These are phyloP conservation scores for Mortierella sp. DNA, from an alignment of 371 early-diverging fungal genomes.

Conservation along the genomic window DNA sequence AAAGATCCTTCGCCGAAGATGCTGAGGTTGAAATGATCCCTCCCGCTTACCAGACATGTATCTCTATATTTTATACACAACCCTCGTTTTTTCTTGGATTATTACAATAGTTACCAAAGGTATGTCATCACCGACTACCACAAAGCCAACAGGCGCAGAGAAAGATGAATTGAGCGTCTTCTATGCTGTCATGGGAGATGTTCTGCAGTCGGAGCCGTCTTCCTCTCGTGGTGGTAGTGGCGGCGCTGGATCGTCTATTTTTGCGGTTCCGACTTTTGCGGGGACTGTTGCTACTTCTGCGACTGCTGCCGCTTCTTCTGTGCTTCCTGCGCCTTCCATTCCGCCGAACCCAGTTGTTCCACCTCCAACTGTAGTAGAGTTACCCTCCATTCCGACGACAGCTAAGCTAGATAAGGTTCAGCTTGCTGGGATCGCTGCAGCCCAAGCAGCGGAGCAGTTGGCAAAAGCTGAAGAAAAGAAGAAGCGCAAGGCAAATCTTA, in stretches of 20 bases:
- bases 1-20: not conserved
- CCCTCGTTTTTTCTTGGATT: not conserved
- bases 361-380: conserved; percentile 18
- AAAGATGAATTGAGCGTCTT: conserved; percentile 43
- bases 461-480: conserved; percentile 51
- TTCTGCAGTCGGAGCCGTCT: conserved; percentile 25
- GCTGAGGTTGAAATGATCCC: no score
- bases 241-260: conserved; percentile 16
- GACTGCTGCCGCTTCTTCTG: not conserved
- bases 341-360: not conserved
- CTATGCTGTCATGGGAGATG: conserved; percentile 50
- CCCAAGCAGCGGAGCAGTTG: conserved; percentile 53
- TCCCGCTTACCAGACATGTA: not conserved
- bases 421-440: conserved; percentile 54
- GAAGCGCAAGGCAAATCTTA: conserved; percentile 44
- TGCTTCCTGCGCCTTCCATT: not conserved
- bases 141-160: not conserved
- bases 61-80: not conserved
- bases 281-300: not conserved
- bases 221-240: not conserved
- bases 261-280: conserved; percentile 23
- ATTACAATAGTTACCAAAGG: not conserved
- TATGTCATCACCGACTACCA: not conserved
- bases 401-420: conserved; percentile 48
- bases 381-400: conserved; percentile 45